Evolutionary conservation across 345 rosid species (phyloP), one percentile per base, ranked within the genome.

Genomic region (Citrus medica): DNA sequence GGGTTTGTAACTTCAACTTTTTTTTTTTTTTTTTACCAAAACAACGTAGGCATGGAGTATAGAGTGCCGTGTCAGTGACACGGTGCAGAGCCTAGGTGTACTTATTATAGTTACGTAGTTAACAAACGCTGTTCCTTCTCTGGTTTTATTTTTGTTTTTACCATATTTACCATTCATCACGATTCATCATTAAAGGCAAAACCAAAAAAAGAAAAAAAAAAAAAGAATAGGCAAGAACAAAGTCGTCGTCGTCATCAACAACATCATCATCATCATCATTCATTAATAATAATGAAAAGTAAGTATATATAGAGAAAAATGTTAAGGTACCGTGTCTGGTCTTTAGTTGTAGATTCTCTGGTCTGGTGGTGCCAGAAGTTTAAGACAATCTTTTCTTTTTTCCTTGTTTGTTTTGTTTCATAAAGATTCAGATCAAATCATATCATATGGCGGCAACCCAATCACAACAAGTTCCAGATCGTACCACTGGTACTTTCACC

Each of bases 361-460:
- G 51, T 53, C 58, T 53, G 58, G 8, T 77, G 83, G 79, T 83
- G 72, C 28, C 76, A 42, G 68, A 30, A 69, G 82, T 81, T 77
- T 72, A 81, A 79, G 81, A 82, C 74, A 78, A 78, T 53, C 86
- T 78, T 80, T 79, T 33, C 25, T 35, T 33, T 33, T 33, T 33
- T 33, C 25, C 35, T 33, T 19, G 33, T 9, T 65, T 65, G 9
- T 81, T 76, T 80, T 67, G 78, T 82, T 82, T 60, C 68, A 5
- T 75, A 76, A 76, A 74, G 86, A 80, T 79, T 88, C 89, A 53
- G 21, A 46, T 53, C 58, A 17, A 17, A 53, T 53, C 58, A 53
- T 53, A 53, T 16, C 58, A 89, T 87, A 89, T 90, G 94, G 91
- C 94, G 87, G 90, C 92, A 86, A 87, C 88, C 78, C 90, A 86